These are phyloP conservation scores for Cucurbita argyrosperma DNA, from an alignment of 306 rosid species.

Conservation along the genomic window DNA sequence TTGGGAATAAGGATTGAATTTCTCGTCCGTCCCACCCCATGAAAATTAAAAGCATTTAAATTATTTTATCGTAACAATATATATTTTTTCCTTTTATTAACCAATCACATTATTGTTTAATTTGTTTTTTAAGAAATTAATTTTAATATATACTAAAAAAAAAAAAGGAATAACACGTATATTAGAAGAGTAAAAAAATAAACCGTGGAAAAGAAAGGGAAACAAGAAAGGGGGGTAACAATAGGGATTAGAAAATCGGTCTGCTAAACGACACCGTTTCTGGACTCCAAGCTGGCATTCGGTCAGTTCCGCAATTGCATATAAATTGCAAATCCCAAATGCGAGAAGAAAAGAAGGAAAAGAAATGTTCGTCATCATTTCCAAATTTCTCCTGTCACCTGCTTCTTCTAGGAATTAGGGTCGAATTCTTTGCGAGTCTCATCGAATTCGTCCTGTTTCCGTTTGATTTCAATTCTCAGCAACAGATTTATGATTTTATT, in stretches of 20 bases:
- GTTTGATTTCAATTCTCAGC: not conserved
- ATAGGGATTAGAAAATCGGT: not conserved
- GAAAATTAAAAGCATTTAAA: no score
- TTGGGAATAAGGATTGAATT: no score
- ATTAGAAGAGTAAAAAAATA: no score
- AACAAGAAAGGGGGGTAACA: no score
- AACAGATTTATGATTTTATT: not conserved
- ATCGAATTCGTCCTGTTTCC: not conserved
- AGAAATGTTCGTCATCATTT: not conserved
- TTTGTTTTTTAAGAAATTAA: no score
- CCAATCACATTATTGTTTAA: no score
- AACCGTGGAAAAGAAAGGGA: no score
- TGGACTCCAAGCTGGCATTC: not conserved
- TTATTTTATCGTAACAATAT: no score
- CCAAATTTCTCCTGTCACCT: not conserved
- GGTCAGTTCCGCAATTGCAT: not conserved
- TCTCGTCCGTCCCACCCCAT: no score
- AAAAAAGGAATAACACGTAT: no score
- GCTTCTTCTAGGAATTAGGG: not conserved
- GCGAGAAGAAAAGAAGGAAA: not conserved
- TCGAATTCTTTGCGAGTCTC: conserved; percentile 6
- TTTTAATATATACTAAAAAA: no score
- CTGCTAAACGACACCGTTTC: not conserved
- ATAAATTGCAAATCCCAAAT: not conserved
- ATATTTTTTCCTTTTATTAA: no score